Evolutionary conservation across 805 yeast species (phyloP), one percentile per base, ranked within the genome.

Genomic region (Schwanniomyces occidentalis): DNA sequence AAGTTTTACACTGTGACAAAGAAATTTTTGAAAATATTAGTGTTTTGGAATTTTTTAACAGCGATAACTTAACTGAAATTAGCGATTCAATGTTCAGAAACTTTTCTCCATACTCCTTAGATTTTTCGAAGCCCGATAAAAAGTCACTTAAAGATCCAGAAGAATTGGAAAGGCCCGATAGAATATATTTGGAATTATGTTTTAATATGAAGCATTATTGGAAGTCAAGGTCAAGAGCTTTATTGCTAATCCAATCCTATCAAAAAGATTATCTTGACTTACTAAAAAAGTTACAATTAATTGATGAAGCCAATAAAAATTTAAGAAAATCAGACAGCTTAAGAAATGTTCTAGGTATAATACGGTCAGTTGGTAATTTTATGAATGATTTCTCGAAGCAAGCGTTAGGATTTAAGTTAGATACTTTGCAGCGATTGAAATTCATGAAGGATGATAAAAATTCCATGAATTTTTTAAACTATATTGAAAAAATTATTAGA

Each of bases 371-470:
- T 32, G 99, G 99, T 40, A 93, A 93, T 58, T 91, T 82, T 57
- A 93, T 93, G 99, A 93, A 95, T 56, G 96, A 89, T 51, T 69
- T 79, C n/a, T 71, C 87, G 2, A 90, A 89, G 49, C 95, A 89
- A 56, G 98, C 97, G 1, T 75, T 77, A 45, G 99, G 99, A 3
- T 95, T 95, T 71, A 84, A 85, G 51, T 67, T 93, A 40, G 82
- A 86, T 28, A 86, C 96, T n/a, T 70, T 93, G 34, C 96, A 89
- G 52, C 69, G 98, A 47, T 71, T 93, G 39, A 86, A 84, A 20
- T 89, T 95, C 47, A 82, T 95, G 63, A 93, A 93, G 55, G 96
- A 91, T 60, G 88, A 84, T 17, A 76, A 80, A 40, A 90, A 91
- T 55, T 76, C 88, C 5, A 80, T 85, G 81, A 86, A 95, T 1